phyloP scores from a whole-genome alignment of 2,329 filamentous ascomycete genomes.

The Mycosphaerella arachidis region DNA sequence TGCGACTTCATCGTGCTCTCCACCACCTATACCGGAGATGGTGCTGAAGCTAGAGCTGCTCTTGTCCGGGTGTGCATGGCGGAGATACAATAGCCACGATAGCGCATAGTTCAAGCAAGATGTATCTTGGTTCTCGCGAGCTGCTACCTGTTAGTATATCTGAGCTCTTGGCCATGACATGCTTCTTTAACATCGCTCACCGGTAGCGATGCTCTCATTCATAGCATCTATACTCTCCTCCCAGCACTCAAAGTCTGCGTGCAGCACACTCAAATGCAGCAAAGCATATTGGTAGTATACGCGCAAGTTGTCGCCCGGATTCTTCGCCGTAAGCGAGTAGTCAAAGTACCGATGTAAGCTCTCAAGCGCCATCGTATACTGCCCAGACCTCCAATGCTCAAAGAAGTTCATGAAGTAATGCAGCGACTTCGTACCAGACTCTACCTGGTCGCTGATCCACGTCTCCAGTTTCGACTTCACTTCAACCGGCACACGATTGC shows the following conservation, averaged over 20 bases:
- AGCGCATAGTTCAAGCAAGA: conserved; percentile 90
- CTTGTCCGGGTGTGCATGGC: conserved; percentile 68
- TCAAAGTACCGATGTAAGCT: conserved; percentile 93
- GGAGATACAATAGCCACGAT: conserved; percentile 93
- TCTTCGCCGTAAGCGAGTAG: conserved; percentile 56
- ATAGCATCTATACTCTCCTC: conserved; percentile 88
- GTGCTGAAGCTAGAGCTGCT: conserved; percentile 18
- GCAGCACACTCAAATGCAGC: conserved; percentile 86
- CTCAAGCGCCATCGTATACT: conserved; percentile 86
- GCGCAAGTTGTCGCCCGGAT: conserved; percentile 18
- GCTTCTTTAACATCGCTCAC: conserved; percentile 14
- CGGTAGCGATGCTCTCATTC: conserved; percentile 87
- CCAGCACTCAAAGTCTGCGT: conserved; percentile 91
- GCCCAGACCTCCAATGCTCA: conserved; percentile 85
- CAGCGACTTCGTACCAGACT: conserved; percentile 26
- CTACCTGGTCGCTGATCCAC: conserved; percentile 27
- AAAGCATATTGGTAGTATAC: conserved; percentile 90
- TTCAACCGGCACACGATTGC: conserved; percentile 69
- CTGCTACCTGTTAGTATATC: conserved; percentile 34
- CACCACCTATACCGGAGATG: conserved; percentile 22
- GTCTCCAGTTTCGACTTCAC: conserved; percentile 65
- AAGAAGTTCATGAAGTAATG: conserved; percentile 56
- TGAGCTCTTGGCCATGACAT: not conserved
- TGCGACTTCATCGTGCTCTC: conserved; percentile 70
- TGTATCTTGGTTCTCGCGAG: conserved; percentile 87